phyloP scores from a whole-genome alignment of 2,329 filamentous ascomycete genomes.

The Colletotrichum sojae region DNA sequence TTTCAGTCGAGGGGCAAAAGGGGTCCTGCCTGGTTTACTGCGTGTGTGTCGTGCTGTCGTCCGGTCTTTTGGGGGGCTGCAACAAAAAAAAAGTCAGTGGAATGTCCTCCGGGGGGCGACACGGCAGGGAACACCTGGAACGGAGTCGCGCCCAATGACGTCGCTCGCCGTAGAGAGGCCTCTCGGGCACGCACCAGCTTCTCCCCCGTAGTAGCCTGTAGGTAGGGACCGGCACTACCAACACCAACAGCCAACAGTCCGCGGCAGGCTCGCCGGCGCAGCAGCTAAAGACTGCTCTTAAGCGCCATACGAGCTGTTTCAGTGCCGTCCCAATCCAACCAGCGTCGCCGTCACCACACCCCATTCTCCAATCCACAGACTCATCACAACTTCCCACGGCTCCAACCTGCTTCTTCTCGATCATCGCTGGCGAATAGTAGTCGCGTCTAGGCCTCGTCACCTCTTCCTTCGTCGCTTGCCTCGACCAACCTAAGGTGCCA shows the following conservation, averaged over 20 bases:
- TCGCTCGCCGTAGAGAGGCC: slow-evolving; percentile 38
- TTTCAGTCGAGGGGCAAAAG: background rate
- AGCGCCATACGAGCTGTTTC: slow-evolving; percentile 40
- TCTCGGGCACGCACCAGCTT: slow-evolving; percentile 24
- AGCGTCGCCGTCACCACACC: slow-evolving; percentile 30
- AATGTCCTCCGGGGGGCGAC: background rate
- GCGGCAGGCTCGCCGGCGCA: background rate
- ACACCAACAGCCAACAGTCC: background rate
- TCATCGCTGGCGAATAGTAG: slow-evolving; percentile 22
- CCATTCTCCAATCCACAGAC: slow-evolving; percentile 18
- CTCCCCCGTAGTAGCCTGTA: no score
- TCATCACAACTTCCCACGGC: slow-evolving; percentile 26
- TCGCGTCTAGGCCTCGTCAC: slow-evolving; percentile 31
- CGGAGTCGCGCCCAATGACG: slow-evolving; percentile 30
- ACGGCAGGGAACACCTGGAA: slow-evolving; percentile 29
- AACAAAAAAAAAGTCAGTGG: background rate
- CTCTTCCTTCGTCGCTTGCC: slow-evolving; percentile 21
- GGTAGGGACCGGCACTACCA: slow-evolving; percentile 1
- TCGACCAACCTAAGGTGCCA: slow-evolving; percentile 13
- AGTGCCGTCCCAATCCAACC: slow-evolving; percentile 35
- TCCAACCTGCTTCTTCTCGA: slow-evolving; percentile 1
- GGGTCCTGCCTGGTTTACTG: background rate
- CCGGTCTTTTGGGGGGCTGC: background rate
- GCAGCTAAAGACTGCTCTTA: slow-evolving; percentile 20
- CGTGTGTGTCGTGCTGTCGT: background rate